These are phyloP conservation scores for Aspergillus cristatus DNA, from an alignment of 495 filamentous ascomycete genomes.

Conservation along the genomic window DNA sequence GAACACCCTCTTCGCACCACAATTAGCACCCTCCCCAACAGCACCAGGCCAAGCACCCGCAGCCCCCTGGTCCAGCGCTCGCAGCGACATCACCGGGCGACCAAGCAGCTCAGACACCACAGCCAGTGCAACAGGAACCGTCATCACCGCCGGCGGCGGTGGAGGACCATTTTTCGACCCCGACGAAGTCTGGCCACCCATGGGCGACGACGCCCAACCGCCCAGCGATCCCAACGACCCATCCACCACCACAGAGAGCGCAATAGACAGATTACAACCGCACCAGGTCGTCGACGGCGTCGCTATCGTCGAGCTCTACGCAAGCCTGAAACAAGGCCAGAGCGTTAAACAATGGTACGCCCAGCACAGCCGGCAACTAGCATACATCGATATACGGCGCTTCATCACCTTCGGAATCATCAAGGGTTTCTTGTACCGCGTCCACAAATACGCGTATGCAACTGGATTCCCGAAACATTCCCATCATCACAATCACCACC, in stretches of 20 bases:
- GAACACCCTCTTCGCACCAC: conserved; percentile 35
- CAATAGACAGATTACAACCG: conserved; percentile 2
- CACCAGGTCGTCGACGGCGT: conserved; percentile 27
- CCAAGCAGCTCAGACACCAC: background rate
- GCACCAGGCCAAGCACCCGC: conserved; percentile 6
- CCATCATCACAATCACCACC: background rate
- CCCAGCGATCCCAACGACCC: conserved; percentile 10
- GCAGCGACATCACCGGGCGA: conserved; percentile 7
- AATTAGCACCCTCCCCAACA: conserved; percentile 12
- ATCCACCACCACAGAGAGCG: conserved; percentile 2
- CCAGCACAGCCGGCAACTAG: conserved; percentile 55
- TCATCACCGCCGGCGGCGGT: conserved; percentile 2
- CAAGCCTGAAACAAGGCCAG: conserved; percentile 64
- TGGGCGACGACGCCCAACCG: conserved; percentile 13
- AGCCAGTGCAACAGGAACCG: background rate
- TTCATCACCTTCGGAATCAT: conserved; percentile 94
- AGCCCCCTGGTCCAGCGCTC: conserved; percentile 10
- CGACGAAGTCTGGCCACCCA: conserved; percentile 38
- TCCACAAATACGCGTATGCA: conserved; percentile 80
- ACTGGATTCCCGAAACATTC: conserved; percentile 31
- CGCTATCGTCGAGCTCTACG: conserved; percentile 55
- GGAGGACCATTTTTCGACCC: conserved; percentile 11
- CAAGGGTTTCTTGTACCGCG: conserved; percentile 88
- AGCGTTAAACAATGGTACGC: conserved; percentile 75
- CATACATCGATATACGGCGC: conserved; percentile 73